phyloP scores from a whole-genome alignment of 2,329 filamentous ascomycete species.

The Cercospora canescens region DNA sequence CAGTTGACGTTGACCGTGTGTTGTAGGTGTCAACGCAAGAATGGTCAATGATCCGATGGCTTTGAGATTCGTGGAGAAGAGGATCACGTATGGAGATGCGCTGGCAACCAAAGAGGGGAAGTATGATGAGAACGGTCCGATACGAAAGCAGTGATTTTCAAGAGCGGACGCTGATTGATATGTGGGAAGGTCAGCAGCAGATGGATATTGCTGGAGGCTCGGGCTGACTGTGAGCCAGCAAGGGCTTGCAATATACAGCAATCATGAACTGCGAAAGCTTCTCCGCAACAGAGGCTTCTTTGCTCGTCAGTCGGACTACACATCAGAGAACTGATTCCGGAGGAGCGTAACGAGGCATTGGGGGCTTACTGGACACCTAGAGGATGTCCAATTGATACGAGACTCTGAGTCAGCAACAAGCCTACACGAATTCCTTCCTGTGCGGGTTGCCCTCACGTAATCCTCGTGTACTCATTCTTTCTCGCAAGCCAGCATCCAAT shows the following conservation, averaged over 20 bases:
- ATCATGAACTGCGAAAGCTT: too few species aligned
- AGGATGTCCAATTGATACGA: background rate
- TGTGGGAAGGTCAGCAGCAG: too few species aligned
- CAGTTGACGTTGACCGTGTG: background rate
- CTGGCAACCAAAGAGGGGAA: background rate
- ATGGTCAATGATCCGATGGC: conserved; percentile 1
- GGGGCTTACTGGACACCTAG: background rate
- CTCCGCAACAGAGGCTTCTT: background rate
- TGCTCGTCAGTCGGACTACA: background rate
- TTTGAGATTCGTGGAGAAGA: background rate
- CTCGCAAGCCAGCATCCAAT: conserved; percentile 47
- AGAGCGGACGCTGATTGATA: too few species aligned
- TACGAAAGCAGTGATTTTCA: background rate
- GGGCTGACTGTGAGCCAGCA: too few species aligned
- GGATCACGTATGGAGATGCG: conserved; percentile 4
- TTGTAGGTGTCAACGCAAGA: conserved; percentile 8
- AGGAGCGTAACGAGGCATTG: background rate
- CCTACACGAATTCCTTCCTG: background rate
- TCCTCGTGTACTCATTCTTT: conserved; percentile 20
- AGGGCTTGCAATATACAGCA: too few species aligned
- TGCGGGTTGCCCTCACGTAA: background rate
- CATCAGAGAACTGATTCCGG: background rate
- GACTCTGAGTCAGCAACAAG: background rate
- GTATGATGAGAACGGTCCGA: conserved; percentile 8
- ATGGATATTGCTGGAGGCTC: too few species aligned